Evolutionary conservation across 2,329 filamentous ascomycete genomes (phyloP).

Genomic region (Daldinia sp.): DNA sequence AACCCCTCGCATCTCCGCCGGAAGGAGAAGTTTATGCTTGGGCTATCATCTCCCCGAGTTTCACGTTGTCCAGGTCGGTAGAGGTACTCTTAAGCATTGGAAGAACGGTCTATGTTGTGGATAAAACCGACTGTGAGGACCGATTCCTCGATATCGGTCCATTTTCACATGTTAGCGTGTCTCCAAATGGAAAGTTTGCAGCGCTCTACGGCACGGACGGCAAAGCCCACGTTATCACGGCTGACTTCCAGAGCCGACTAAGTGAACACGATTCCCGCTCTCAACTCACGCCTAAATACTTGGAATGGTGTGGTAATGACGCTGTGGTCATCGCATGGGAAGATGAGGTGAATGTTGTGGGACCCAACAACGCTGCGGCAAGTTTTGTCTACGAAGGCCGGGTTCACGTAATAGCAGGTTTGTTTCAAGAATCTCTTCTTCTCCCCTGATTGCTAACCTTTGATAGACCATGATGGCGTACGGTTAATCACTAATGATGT

Average conservation of each 20-base stretch:
- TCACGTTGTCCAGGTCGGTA: conserved; percentile 90
- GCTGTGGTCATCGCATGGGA: conserved; percentile 95
- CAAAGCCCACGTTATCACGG: conserved; percentile 90
- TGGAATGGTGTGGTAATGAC: conserved; percentile 97
- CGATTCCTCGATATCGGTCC: conserved; percentile 90
- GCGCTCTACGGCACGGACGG: conserved; percentile 87
- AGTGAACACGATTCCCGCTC: conserved; percentile 92
- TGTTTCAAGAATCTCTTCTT: conserved; percentile 39
- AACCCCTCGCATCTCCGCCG: conserved; percentile 77
- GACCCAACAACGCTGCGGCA: conserved; percentile 77
- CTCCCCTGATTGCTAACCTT: conserved; percentile 30
- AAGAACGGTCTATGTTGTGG: conserved; percentile 84
- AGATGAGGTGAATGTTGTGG: conserved; percentile 94
- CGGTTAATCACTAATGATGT: conserved; percentile 88
- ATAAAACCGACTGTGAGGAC: conserved; percentile 90
- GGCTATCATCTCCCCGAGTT: conserved; percentile 85
- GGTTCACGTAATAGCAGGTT: conserved; percentile 87
- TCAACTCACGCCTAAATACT: conserved; percentile 82
- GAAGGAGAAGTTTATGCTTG: conserved; percentile 85
- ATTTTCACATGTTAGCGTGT: conserved; percentile 89
- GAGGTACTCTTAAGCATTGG: conserved; percentile 89
- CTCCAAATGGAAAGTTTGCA: conserved; percentile 87
- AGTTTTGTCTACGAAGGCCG: conserved; percentile 90
- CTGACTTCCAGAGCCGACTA: conserved; percentile 90
- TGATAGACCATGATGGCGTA: conserved; percentile 78